Evolutionary conservation across 148 eudicot species (phyloP), one percentile per base, ranked within the genome.

Genomic region (Chenopodium berlandieri): DNA sequence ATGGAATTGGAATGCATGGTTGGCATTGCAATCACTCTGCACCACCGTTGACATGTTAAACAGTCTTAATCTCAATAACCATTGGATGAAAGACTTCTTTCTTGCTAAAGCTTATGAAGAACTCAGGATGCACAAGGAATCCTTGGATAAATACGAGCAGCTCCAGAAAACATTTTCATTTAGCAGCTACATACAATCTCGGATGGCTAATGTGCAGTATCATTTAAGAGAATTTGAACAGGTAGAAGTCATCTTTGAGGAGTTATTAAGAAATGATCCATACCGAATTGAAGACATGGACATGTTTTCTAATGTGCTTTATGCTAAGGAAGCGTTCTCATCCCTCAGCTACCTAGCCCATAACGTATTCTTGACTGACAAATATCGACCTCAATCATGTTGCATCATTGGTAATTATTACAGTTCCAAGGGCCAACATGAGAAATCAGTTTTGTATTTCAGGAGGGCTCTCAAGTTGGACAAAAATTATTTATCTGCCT

Each of bases 1-100:
- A 7, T 97, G 99, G 98, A 97, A 97, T 82, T 97, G 99, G 99
- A 92, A 75, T 82, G 99, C 99, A 23, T 97, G 99, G 99, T 89
- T 88, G 4, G 90, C 92, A 84, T 87, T 97, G 63, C 99, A 91
- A 77, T 89, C 94, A 27, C 82, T 94, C 52, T 94, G 97, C 90
- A 91, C 95, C 48, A 86, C 93, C 44, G 62, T 86, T n/a, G 97
- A 91, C 81, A 87, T 86, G 71, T 66, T 97, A 79, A 92, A 90
- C 85, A 83, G 90, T 84, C 97, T 97, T 32, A 90, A 86, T 82
- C 91, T 94, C 70, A 90, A 83, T 68, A 92, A 84, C 75, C 97
- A 94, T 73, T 97, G 99, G 99, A 97, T 97, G 99, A 97, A 92
- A 80, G 98, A 97, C 82, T 97, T 97, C 76, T 97, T 97, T 82